A percentile compares a stretch with the other conserved stretches of the same genome.
Evolutionary conservation across 2,329 filamentous ascomycete genomes (phyloP).

Genomic region (Xylariaceae sp.): DNA sequence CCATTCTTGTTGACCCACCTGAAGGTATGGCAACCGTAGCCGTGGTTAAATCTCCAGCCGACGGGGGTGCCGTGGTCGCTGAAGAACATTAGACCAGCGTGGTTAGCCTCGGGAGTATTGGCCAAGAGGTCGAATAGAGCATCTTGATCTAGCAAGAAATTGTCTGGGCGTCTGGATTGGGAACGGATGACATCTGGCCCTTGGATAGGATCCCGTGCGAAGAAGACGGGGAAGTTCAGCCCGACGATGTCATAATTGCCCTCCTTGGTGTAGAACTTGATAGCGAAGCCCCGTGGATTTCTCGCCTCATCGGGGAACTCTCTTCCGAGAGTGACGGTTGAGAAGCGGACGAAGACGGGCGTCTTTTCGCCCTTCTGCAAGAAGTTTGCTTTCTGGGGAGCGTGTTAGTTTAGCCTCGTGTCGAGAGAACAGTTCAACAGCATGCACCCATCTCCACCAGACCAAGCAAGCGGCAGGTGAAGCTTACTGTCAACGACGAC

Average conservation of each 20-base stretch:
- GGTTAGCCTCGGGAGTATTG: conserved; percentile 42
- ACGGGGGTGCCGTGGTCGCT: conserved; percentile 44
- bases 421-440: neutral
- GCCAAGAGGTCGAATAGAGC: conserved; percentile 44
- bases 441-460: too few species aligned
- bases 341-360: conserved; percentile 50
- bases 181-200: conserved; percentile 43
- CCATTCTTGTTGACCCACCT: conserved; percentile 43
- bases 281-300: conserved; percentile 54
- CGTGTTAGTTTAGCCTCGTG: neutral
- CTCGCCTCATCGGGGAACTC: conserved; percentile 34
- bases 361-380: conserved; percentile 39
- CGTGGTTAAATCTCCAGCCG: conserved; percentile 37
- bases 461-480: neutral
- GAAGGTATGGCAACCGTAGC: conserved; percentile 43
- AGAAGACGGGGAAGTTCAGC: conserved; percentile 41
- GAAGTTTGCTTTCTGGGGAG: neutral
- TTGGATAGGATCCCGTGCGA: conserved; percentile 43
- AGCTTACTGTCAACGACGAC: conserved; percentile 1
- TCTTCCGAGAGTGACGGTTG: conserved; percentile 31
- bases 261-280: conserved; percentile 63
- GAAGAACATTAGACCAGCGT: conserved; percentile 45
- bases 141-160: conserved; percentile 45
- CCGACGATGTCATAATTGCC: conserved; percentile 44
- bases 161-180: conserved; percentile 40